Evolutionary conservation across 345 rosid genomes (phyloP).

Genomic region (Ailanthus altissimus): DNA sequence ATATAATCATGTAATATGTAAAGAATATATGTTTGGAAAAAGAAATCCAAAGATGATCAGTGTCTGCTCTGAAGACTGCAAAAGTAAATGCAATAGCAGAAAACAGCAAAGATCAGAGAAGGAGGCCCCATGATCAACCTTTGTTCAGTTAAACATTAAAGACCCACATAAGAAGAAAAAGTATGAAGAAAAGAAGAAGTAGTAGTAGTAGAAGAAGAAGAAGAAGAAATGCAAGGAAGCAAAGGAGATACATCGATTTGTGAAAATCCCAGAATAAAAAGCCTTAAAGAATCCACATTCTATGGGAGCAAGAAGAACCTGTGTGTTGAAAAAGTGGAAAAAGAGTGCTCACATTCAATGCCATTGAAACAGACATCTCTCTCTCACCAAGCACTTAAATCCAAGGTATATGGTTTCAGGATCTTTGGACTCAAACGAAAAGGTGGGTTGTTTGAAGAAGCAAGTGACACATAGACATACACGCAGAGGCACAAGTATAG

Average conservation of each 20-base stretch:
- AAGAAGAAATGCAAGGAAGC: background rate
- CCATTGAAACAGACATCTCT: background rate
- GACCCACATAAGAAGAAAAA: background rate
- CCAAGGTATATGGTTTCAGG: slow-evolving; percentile 4
- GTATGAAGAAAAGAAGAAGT: background rate
- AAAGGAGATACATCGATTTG: background rate
- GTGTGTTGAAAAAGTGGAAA: background rate
- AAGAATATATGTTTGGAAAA: slow-evolving; percentile 5
- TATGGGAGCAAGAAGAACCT: slow-evolving; percentile 22
- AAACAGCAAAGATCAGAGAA: slow-evolving; percentile 23
- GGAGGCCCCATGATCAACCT: slow-evolving; percentile 33
- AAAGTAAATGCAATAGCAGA: slow-evolving; percentile 36
- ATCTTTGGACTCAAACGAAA: slow-evolving; percentile 18
- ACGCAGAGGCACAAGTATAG: background rate
- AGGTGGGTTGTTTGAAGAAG: slow-evolving; percentile 15
- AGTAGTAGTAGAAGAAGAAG: slow-evolving; percentile 9
- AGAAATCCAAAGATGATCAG: slow-evolving; percentile 12
- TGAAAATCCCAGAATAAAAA: slow-evolving; percentile 15
- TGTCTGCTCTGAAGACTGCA: slow-evolving; percentile 27
- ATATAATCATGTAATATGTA: background rate
- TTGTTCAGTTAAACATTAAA: slow-evolving; percentile 28
- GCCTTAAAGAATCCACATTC: slow-evolving; percentile 27
- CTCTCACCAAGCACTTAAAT: slow-evolving; percentile 11
- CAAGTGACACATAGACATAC: background rate
- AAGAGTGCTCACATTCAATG: background rate